Conservation (phyloP, 306 rosid species). For the Begonia loranthoides region DNA sequence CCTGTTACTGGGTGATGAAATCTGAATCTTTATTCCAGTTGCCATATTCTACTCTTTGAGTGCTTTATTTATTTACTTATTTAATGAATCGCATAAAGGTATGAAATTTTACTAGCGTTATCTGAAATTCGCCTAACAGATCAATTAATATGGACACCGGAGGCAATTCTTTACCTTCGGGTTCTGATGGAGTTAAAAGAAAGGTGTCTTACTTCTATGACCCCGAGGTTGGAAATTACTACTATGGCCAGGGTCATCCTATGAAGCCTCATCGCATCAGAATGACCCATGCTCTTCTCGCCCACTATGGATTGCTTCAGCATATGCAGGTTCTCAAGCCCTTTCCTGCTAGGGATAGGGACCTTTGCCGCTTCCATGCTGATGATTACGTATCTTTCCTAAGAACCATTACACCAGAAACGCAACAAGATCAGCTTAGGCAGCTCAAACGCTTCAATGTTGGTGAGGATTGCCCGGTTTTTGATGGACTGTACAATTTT, state of each 20-base stretch:
- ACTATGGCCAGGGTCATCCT: slow-evolving; percentile 91
- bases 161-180: slow-evolving; percentile 68
- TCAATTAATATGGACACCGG: slow-evolving; percentile 40
- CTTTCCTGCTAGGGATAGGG: slow-evolving; percentile 76
- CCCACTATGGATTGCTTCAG: slow-evolving; percentile 78
- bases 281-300: slow-evolving; percentile 84
- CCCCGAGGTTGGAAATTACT: slow-evolving; percentile 82
- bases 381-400: slow-evolving; percentile 81
- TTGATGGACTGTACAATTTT: slow-evolving; percentile 71
- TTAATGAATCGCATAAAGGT: no score
- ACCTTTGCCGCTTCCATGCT: slow-evolving; percentile 76
- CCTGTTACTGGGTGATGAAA: no score
- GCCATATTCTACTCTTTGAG: no score
- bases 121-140: background rate
- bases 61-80: no score
- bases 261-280: slow-evolving; percentile 88
- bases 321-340: slow-evolving; percentile 86
- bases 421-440: slow-evolving; percentile 81
- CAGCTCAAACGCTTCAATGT: slow-evolving; percentile 87
- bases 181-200: slow-evolving; percentile 71
- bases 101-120: background rate
- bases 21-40: no score
- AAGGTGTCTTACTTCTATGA: slow-evolving; percentile 75
- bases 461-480: slow-evolving; percentile 83
- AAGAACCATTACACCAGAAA: slow-evolving; percentile 64